Base-by-base conservation (phyloP, 805 yeast species). In the Pichia californica region DNA sequence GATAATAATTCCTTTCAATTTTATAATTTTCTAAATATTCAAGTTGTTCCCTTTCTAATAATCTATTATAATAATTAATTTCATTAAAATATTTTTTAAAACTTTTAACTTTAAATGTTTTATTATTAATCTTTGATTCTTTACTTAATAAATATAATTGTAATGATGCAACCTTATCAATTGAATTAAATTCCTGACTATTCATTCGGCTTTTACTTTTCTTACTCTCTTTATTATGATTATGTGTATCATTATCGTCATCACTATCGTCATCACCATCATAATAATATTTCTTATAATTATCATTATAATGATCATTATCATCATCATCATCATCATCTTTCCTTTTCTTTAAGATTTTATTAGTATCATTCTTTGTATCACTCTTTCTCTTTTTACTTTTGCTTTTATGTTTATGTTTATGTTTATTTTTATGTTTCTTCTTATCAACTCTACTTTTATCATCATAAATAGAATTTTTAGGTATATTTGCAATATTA, bases 121-220 rank as follows among this genome's bases (percentile, higher is more conserved):
- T 11, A 23, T n/a, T 31, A 5, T 35, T 25, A 15, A 28, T 9
- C 9, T 21, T 45, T 6, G 47, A 29, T 11, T 49, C 52, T 38
- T 50, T 40, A 0, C 52, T 45, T 10, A 54, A 38, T 7, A 53
- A 28, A 35, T 53, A 52, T 30, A 54, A 16, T 18, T 49, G 36
- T 21, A 50, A 16, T 9, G 55, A 49, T 3, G 52, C 58, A 8
- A 48, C 30, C 28, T 41, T 44, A 23, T 47, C 55, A 16, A 20
- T 8, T 21, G 5, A 5, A 28, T 10, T 9, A 15, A 15, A 27
- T 11, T n/a, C n/a, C n/a, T n/a, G n/a, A n/a, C n/a, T n/a, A n/a
- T n/a, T n/a, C n/a, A n/a, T n/a, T n/a, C n/a, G n/a, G n/a, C n/a
- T n/a, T n/a, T n/a, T n/a, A n/a, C n/a, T n/a, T n/a, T n/a, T n/a